Base-by-base conservation (phyloP, 768 basidiomycete species). In the Boletus pseudopeckii region DNA sequence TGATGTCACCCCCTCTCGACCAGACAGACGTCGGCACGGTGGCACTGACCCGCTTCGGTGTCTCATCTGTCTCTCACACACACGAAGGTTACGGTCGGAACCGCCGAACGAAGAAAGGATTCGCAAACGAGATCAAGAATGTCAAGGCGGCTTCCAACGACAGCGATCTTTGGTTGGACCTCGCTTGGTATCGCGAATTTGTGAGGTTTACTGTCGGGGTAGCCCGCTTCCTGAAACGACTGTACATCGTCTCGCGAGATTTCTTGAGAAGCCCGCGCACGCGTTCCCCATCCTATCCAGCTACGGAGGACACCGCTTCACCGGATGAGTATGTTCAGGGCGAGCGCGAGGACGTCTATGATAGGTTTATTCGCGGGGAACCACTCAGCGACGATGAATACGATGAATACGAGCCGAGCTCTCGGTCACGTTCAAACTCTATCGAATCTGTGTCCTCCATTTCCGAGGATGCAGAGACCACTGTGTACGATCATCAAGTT, bases 341-440 rank as follows among this genome's bases (percentile, higher is more conserved):
- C 32, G 59, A 36, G 24, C 62, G 58, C n/a, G 56, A 63, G 26
- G 74, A 76, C 36, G 53, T 78, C 2, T 88, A 87, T 64, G 67
- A 71, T 53, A 73, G 79, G 32, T 88, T 89, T 60, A 69, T 87
- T 55, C 73, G 77, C 15, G 87, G 84, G 11, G 85, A 87, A 49
- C 72, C 63, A 7, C 62, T 82, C 17, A 75, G 71, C 53, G 80
- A 81, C 52, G 79, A 80, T 45, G 78, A 79, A 48, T 76, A 75
- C 15, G 75, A 74, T 15, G 77, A 76, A 52, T 64, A 70, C 46
- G 61, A 61, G 36, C 67, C 65, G 20, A 30, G 42, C 36, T 61
- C 57, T 33, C 65, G 45, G 8, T 67, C 62, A 11, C 61, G 52
- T 48, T 66, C 60, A 26, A 55, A 32, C 42, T 63, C 57, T 24